A percentile compares a stretch with the other conserved stretches of the same genome.
phyloP scores from a whole-genome alignment of 306 rosid genomes.

The Coriaria nepalensis region DNA sequence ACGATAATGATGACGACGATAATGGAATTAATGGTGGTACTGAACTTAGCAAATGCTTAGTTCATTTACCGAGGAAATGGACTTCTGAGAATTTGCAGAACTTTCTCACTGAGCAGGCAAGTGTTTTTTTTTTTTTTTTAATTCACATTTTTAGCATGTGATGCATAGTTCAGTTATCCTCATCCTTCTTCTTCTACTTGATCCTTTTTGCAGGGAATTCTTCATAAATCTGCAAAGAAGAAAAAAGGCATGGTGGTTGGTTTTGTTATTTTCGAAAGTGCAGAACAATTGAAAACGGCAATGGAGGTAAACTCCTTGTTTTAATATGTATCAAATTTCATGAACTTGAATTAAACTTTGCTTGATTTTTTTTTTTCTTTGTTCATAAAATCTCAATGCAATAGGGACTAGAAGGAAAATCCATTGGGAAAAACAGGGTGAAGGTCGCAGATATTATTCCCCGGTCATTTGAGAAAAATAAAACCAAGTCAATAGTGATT shows the following conservation, averaged over 20 bases:
- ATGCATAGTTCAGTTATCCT: background rate
- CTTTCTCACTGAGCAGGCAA: conserved; percentile 48
- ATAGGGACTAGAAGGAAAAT: conserved; percentile 56
- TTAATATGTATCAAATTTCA: conserved; percentile 12
- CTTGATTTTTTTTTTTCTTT: background rate
- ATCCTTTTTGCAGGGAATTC: conserved; percentile 35
- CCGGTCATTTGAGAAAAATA: conserved; percentile 49
- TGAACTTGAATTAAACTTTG: conserved; percentile 6
- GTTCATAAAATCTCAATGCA: conserved; percentile 9
- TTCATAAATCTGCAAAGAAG: conserved; percentile 67
- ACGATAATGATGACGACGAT: conserved; percentile 25
- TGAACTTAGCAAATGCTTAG: conserved; percentile 56
- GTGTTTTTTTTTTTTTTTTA: conserved; percentile 1
- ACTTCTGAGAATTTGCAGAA: conserved; percentile 39
- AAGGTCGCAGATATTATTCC: conserved; percentile 68
- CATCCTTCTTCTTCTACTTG: conserved; percentile 1
- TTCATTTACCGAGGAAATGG: conserved; percentile 80
- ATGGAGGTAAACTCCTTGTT: conserved; percentile 32
- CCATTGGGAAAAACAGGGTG: conserved; percentile 47
- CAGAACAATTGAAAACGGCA: conserved; percentile 50
- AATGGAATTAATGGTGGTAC: conserved; percentile 16
- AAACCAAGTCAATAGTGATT: conserved; percentile 21
- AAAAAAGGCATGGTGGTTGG: conserved; percentile 76
- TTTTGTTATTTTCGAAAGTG: conserved; percentile 51
- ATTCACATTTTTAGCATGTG: too few relatives aligned